Conservation (phyloP, 106 monocot species). For the Dendrobium chrysotoxum region DNA sequence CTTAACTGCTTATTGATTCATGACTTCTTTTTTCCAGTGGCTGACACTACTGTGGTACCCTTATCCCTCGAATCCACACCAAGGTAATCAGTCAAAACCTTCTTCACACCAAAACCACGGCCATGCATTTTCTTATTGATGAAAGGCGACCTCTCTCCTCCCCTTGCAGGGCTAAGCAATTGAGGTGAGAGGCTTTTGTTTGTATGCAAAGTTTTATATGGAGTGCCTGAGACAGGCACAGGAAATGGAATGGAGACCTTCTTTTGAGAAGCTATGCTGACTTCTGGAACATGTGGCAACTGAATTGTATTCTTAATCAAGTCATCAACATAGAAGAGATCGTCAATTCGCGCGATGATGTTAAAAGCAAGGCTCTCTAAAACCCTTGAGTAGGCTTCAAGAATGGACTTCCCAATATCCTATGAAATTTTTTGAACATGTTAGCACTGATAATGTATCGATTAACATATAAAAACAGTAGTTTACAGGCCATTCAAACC, state of each 20-base stretch:
- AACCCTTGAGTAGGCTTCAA: slow-evolving; percentile 92
- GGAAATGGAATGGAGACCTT: slow-evolving; percentile 28
- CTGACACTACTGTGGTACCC: slow-evolving; percentile 7
- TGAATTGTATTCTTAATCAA: slow-evolving; percentile 50
- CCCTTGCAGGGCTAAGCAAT: slow-evolving; percentile 22
- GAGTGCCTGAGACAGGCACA: slow-evolving; percentile 70
- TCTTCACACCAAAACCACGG: slow-evolving; percentile 64
- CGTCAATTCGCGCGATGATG: slow-evolving; percentile 85
- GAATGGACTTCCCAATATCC: slow-evolving; percentile 89
- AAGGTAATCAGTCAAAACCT: slow-evolving; percentile 61
- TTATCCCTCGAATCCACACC: slow-evolving; percentile 31
- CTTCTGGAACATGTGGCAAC: slow-evolving; percentile 19
- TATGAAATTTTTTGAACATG: slow-evolving; percentile 12
- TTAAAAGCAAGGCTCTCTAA: slow-evolving; percentile 92
- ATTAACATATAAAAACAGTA: not conserved
- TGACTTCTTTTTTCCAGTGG: not conserved
- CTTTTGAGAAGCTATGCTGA: slow-evolving; percentile 25
- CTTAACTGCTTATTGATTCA: too few species aligned
- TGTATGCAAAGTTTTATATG: slow-evolving; percentile 44
- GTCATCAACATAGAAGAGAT: slow-evolving; percentile 73
- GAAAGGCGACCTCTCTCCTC: slow-evolving; percentile 39
- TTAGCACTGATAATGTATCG: not conserved
- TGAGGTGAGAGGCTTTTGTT: slow-evolving; percentile 56
- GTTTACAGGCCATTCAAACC: slow-evolving; percentile 22
- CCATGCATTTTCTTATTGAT: slow-evolving; percentile 22